phyloP scores from a whole-genome alignment of 495 filamentous ascomycete species.

The Bacidia gigantensis region DNA sequence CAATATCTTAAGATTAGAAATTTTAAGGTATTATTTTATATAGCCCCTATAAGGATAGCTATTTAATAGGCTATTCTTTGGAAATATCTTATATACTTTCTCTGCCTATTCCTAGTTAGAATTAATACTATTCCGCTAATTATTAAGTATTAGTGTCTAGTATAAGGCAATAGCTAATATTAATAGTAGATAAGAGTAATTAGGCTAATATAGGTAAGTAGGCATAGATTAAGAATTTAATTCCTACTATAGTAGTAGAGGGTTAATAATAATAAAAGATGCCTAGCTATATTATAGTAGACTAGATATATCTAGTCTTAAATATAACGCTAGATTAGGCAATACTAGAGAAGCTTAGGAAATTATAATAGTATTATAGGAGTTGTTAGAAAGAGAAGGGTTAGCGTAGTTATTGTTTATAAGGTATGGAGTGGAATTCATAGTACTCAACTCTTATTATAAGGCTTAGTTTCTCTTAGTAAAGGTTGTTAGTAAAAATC shows the following conservation, averaged over 20 bases:
- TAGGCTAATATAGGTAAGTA: slow-evolving; percentile 21
- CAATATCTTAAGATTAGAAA: too few relatives aligned
- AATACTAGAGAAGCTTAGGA: slow-evolving; percentile 10
- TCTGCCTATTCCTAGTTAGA: too few relatives aligned
- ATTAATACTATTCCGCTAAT: slow-evolving; percentile 19
- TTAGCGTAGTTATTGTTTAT: too few relatives aligned
- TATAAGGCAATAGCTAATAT: slow-evolving; percentile 20
- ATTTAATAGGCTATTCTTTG: too few relatives aligned
- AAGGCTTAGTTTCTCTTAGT: neutral
- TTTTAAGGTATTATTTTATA: too few relatives aligned
- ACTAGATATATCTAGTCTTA: slow-evolving; percentile 8
- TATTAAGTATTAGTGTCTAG: slow-evolving; percentile 18
- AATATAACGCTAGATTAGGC: slow-evolving; percentile 4
- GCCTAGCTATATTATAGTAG: slow-evolving; percentile 3
- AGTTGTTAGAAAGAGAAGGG: too few relatives aligned
- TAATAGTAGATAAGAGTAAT: slow-evolving; percentile 30
- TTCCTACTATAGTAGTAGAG: neutral
- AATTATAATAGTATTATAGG: too few relatives aligned
- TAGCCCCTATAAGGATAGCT: too few relatives aligned
- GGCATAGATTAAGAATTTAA: slow-evolving; percentile 29
- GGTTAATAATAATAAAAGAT: neutral
- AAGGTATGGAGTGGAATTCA: slow-evolving; percentile 10
- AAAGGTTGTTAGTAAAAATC: slow-evolving; percentile 20
- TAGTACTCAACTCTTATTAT: neutral
- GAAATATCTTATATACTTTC: too few relatives aligned